These are phyloP conservation scores for Austropuccinia psidii DNA, from an alignment of 1,284 basidiomycete species.

Conservation along the genomic window DNA sequence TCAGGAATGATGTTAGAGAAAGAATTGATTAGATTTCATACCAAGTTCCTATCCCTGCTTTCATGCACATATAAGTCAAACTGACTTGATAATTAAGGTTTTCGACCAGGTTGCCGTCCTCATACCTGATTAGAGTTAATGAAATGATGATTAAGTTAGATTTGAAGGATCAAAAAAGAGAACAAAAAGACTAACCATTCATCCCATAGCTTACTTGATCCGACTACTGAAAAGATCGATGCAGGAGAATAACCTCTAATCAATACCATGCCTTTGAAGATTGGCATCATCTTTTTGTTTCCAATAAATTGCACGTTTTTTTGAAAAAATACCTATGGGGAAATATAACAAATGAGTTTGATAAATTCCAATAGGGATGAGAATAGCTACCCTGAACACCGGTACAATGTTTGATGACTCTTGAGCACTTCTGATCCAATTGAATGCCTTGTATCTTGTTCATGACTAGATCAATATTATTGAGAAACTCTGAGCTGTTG, in stretches of 20 bases:
- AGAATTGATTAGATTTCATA: not conserved
- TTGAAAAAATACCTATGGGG: conserved; percentile 22
- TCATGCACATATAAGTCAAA: conserved; percentile 45
- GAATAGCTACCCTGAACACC: conserved; percentile 21
- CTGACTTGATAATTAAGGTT: conserved; percentile 42
- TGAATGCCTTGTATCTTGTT: conserved; percentile 24
- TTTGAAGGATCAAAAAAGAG: not conserved
- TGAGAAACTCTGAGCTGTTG: conserved; percentile 20
- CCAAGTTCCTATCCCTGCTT: conserved; percentile 41
- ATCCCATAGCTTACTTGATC: conserved; percentile 43
- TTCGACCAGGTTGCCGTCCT: conserved; percentile 43
- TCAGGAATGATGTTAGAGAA: not conserved
- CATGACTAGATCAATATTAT: conserved; percentile 30
- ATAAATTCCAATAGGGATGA: not conserved
- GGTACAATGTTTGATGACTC: conserved; percentile 32
- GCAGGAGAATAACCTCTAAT: conserved; percentile 41
- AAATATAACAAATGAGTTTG: not conserved
- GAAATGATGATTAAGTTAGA: not conserved
- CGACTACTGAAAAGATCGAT: conserved; percentile 43
- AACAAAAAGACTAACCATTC: conserved; percentile 39
- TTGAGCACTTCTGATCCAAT: not conserved
- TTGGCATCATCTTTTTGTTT: conserved; percentile 30
- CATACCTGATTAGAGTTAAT: conserved; percentile 37
- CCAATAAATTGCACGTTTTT: conserved; percentile 18
- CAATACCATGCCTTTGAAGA: conserved; percentile 40